Evolutionary conservation across 2,329 filamentous ascomycete genomes (phyloP).

Genomic region (Ceratocystis albifundus): DNA sequence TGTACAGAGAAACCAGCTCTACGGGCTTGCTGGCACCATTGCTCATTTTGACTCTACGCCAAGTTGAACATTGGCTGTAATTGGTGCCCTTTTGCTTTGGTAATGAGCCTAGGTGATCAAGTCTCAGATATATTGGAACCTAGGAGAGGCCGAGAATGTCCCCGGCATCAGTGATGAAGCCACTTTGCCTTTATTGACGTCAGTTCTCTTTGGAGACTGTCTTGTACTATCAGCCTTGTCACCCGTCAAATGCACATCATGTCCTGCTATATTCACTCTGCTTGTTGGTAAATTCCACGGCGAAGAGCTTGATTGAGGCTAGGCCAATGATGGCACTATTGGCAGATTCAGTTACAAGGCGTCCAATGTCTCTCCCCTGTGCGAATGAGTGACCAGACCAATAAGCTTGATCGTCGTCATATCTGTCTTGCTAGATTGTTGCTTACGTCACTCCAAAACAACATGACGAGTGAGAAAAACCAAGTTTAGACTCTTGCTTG

Average conservation of each 20-base stretch:
- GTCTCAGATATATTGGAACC: background rate
- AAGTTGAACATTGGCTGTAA: background rate
- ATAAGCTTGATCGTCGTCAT: slow-evolving; percentile 6
- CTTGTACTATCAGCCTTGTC: background rate
- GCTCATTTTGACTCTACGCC: too few relatives aligned
- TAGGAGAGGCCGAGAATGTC: background rate
- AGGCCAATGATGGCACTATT: background rate
- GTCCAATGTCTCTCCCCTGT: background rate
- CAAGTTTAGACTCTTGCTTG: background rate
- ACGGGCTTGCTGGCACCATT: background rate
- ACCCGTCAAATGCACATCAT: background rate
- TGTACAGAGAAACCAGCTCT: background rate
- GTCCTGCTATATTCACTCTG: background rate
- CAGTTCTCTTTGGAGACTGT: background rate
- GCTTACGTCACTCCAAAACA: slow-evolving; percentile 15
- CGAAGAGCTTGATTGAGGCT: background rate
- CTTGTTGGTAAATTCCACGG: background rate
- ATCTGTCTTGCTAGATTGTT: background rate
- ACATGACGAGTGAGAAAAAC: background rate
- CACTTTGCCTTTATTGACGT: background rate
- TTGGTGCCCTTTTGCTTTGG: background rate
- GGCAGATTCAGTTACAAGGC: background rate
- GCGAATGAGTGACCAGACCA: background rate
- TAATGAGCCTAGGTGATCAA: background rate
- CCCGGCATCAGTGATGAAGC: background rate